phyloP scores from a whole-genome alignment of 352 stramenopile species.

The Pythium coloratum region DNA sequence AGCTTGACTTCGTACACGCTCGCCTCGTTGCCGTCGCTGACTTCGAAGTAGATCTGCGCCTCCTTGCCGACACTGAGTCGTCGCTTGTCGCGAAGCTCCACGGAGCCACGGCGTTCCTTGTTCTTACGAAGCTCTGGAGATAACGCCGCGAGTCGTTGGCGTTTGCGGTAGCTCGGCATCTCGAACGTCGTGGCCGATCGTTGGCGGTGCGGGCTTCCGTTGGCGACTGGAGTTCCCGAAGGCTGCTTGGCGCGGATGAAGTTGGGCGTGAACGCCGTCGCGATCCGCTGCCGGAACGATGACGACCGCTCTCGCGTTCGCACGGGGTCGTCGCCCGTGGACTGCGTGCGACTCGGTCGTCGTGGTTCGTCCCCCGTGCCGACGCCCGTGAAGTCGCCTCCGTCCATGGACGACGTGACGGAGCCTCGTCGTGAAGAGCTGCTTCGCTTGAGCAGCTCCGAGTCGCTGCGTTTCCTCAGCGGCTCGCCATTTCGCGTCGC shows the following conservation, averaged over 20 bases:
- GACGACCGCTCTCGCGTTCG: constrained; percentile 1
- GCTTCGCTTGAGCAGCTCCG: constrained; percentile 11
- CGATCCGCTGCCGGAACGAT: constrained; percentile 25
- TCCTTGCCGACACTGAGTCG: constrained; percentile 59
- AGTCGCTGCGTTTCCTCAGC: constrained; percentile 22
- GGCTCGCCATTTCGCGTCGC: neutral
- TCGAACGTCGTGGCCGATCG: constrained; percentile 53
- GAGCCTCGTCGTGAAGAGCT: constrained; percentile 22
- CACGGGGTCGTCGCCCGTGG: neutral
- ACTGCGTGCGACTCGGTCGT: constrained; percentile 8
- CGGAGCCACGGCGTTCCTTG: constrained; percentile 61
- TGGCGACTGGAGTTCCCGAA: constrained; percentile 7
- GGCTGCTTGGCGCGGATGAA: constrained; percentile 16
- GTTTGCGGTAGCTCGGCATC: constrained; percentile 54
- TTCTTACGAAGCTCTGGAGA: constrained; percentile 53
- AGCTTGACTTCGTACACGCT: constrained; percentile 83
- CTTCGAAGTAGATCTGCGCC: constrained; percentile 64
- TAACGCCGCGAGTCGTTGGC: constrained; percentile 52
- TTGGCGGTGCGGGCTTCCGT: neutral
- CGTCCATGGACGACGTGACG: constrained; percentile 15
- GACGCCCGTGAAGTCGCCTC: neutral
- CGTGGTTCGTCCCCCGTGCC: constrained; percentile 4
- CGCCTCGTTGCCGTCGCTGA: constrained; percentile 62
- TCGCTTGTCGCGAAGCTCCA: constrained; percentile 55
- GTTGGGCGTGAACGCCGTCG: constrained; percentile 7